Percentiles rank a stretch among this genome's conserved stretches.
Evolutionary conservation across 495 filamentous ascomycete species (phyloP).

Genomic region (Aspergillus bertholletiae): DNA sequence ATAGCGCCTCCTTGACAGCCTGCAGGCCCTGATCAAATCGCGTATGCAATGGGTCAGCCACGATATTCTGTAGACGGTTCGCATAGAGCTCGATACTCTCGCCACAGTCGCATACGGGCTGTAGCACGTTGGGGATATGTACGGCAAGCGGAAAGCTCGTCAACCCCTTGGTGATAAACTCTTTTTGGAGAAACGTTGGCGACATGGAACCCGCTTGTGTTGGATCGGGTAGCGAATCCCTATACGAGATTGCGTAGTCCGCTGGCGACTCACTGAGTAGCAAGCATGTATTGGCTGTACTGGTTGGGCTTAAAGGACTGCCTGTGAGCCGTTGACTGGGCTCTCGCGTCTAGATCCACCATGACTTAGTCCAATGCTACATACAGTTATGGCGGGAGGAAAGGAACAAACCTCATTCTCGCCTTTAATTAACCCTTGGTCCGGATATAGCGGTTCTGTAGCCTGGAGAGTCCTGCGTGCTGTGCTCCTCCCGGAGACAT

Average conservation of each 20-base stretch:
- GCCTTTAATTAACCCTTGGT: background rate
- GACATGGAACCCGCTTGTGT: constrained; percentile 31
- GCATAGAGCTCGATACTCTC: constrained; percentile 32
- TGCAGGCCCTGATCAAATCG: constrained; percentile 40
- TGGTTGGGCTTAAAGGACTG: constrained; percentile 15
- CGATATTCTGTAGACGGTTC: constrained; percentile 33
- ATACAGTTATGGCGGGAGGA: background rate
- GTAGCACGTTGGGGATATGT: constrained; percentile 16
- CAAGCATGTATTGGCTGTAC: constrained; percentile 5
- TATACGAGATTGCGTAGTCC: constrained; percentile 12
- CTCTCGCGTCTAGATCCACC: background rate
- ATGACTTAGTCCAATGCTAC: background rate
- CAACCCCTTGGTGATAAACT: constrained; percentile 26
- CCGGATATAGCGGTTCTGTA: background rate
- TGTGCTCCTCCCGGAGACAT: background rate
- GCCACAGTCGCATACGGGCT: constrained; percentile 33
- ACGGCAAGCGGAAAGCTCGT: constrained; percentile 30
- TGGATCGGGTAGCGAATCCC: constrained; percentile 10
- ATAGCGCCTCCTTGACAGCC: constrained; percentile 30
- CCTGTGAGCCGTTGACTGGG: constrained; percentile 8
- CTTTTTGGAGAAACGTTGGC: constrained; percentile 33
- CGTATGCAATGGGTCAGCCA: constrained; percentile 24
- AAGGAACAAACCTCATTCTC: background rate
- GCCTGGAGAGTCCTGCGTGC: background rate
- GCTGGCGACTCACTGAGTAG: constrained; percentile 9